Base-by-base conservation (phyloP, 805 yeast genomes). In the Sungouiella thailandica region DNA sequence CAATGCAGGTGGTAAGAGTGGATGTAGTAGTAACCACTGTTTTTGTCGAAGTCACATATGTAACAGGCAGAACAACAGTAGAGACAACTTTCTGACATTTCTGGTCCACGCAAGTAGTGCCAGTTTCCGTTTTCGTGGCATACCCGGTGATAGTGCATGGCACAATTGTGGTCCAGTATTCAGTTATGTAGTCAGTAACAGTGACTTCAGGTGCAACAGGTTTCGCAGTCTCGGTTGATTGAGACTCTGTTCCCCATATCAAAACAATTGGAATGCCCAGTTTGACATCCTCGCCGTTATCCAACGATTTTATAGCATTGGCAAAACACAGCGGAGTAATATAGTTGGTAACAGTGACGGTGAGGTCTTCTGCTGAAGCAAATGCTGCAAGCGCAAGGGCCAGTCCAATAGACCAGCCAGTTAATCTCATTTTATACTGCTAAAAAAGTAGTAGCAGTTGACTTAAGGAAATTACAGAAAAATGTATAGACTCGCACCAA, bases 231-330 rank as follows among this genome's bases (percentile, higher is more conserved):
- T 9, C 7, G 7, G 7, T 17, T 12, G 10, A 10, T 17, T 5
- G 35, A 7, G 22, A 7, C 22, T 7, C 22, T 7, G 22, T 19
- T 7, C 22, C 58, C 32, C 58, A 53, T 11, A 58, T 62, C 29
- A 61, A 50, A 2, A 52, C 58, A n/a, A 62, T 36, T 11, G 51
- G 49, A 22, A 62, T 58, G 18, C 68, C 68, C 3, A 47, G 36
- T 9, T 49, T 34, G 17, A 40, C 23, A 13, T 43, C 37, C 7
- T 33, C 25, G 7, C 52, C 53, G 25, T 50, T 46, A n/a, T 39
- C 40, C n/a, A 47, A 43, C 3, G 48, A 37, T 16, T 40, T 36
- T 23, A 53, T 42, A 14, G 38, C 40, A 17, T 41, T 29, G 30
- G 38, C 28, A 36, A 55, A 49, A 42, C 57, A 53, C 7, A 31